Evolutionary conservation across 2,329 filamentous ascomycete genomes (phyloP).

Genomic region (Ceratocystis lukuohia): DNA sequence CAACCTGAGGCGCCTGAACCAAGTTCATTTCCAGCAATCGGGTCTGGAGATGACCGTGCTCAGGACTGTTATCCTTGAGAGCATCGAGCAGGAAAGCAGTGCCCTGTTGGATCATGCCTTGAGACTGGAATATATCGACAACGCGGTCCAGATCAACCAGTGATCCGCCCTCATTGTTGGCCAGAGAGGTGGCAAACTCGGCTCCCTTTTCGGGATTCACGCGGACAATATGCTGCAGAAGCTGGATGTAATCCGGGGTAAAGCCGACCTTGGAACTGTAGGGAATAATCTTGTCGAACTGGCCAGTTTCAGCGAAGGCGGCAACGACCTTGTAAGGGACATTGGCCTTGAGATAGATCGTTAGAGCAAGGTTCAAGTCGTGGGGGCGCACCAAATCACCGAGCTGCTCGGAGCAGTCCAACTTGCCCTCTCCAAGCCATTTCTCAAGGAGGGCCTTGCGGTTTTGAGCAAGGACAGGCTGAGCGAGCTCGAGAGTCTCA

Average conservation of each 20-base stretch:
- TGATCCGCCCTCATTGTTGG: slow-evolving; percentile 75
- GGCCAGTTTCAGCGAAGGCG: slow-evolving; percentile 84
- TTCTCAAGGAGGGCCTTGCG: slow-evolving; percentile 94
- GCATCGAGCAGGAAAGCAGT: slow-evolving; percentile 97
- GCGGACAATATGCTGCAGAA: slow-evolving; percentile 84
- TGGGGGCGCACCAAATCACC: slow-evolving; percentile 87
- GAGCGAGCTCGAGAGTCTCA: slow-evolving; percentile 85
- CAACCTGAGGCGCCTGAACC: slow-evolving; percentile 89
- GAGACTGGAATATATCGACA: slow-evolving; percentile 94
- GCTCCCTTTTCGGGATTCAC: slow-evolving; percentile 86
- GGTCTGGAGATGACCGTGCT: slow-evolving; percentile 87
- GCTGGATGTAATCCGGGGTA: slow-evolving; percentile 84
- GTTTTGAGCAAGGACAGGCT: slow-evolving; percentile 84
- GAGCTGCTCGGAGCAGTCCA: slow-evolving; percentile 90
- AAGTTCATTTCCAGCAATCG: slow-evolving; percentile 96
- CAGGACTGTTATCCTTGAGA: slow-evolving; percentile 84
- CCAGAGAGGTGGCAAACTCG: slow-evolving; percentile 86
- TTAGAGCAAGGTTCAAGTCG: slow-evolving; percentile 74
- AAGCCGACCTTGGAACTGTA: slow-evolving; percentile 79
- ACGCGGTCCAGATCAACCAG: slow-evolving; percentile 88
- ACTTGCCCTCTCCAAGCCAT: slow-evolving; percentile 92
- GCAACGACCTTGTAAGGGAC: slow-evolving; percentile 89
- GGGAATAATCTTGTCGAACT: slow-evolving; percentile 91
- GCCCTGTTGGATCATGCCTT: slow-evolving; percentile 94
- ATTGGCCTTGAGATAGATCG: slow-evolving; percentile 83